phyloP scores from a whole-genome alignment of 306 rosid genomes.

The Sphenostylis stenocarpa region DNA sequence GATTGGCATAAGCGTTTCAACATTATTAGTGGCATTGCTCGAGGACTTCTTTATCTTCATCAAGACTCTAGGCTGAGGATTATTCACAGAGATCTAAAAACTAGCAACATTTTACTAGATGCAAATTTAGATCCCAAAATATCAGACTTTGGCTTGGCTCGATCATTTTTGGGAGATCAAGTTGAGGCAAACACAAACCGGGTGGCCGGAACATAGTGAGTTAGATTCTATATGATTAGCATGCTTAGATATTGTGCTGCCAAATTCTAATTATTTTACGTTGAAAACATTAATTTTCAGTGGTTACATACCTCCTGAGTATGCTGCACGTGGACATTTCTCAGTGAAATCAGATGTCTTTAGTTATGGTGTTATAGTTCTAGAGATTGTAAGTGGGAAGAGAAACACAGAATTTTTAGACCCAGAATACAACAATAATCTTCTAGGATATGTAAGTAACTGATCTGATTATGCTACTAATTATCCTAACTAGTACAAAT shows the following conservation, averaged over 20 bases:
- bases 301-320: conserved; percentile 34
- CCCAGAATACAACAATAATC: neutral
- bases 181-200: neutral
- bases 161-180: neutral
- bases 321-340: neutral
- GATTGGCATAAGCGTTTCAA: neutral
- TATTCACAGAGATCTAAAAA: conserved; percentile 24
- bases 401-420: neutral
- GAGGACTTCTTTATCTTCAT: conserved; percentile 30
- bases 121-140: conserved; percentile 12
- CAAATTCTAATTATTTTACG: neutral
- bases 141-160: conserved; percentile 27
- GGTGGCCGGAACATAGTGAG: conserved; percentile 24
- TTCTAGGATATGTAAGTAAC: conserved; percentile 24
- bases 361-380: conserved; percentile 7
- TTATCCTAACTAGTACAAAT: neutral
- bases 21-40: conserved; percentile 29
- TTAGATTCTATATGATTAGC: neutral
- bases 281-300: neutral
- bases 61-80: conserved; percentile 27
- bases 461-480: neutral
- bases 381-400: conserved; percentile 26
- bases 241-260: neutral
- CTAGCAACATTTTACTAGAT: conserved; percentile 13
- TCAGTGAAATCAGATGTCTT: conserved; percentile 12